phyloP scores from a whole-genome alignment of 306 rosid genomes.

The Carpinus viminea region DNA sequence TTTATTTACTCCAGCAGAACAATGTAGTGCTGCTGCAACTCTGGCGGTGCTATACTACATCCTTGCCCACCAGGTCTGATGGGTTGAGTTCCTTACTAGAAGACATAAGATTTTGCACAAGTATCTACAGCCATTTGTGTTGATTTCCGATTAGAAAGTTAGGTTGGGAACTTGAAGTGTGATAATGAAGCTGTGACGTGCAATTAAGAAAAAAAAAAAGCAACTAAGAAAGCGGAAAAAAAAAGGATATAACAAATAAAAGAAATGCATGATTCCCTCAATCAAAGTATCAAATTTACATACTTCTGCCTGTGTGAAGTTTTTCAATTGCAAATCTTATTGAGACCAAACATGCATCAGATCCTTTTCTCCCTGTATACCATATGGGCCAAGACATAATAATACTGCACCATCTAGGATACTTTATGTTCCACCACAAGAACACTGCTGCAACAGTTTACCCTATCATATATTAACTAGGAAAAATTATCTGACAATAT shows the following conservation, averaged over 20 bases:
- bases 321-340: background rate
- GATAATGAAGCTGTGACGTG: constrained; percentile 1
- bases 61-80: constrained; percentile 58
- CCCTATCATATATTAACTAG: background rate
- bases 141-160: constrained; percentile 6
- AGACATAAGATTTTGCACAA: background rate
- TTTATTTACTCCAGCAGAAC: constrained; percentile 55
- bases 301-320: background rate
- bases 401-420: background rate
- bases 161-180: constrained; percentile 9
- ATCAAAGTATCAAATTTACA: background rate
- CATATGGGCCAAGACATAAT: background rate
- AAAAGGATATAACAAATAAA: background rate
- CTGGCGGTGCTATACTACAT: constrained; percentile 45
- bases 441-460: background rate
- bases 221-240: no score
- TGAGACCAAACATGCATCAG: background rate
- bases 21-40: constrained; percentile 62
- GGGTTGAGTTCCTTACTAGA: constrained; percentile 14
- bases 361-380: background rate
- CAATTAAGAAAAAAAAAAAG: background rate
- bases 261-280: background rate
- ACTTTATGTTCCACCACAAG: no score
- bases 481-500: background rate
- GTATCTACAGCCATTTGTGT: background rate